Evolutionary conservation across 1,284 basidiomycete genomes (phyloP).

Genomic region (Schizophyllum commune): DNA sequence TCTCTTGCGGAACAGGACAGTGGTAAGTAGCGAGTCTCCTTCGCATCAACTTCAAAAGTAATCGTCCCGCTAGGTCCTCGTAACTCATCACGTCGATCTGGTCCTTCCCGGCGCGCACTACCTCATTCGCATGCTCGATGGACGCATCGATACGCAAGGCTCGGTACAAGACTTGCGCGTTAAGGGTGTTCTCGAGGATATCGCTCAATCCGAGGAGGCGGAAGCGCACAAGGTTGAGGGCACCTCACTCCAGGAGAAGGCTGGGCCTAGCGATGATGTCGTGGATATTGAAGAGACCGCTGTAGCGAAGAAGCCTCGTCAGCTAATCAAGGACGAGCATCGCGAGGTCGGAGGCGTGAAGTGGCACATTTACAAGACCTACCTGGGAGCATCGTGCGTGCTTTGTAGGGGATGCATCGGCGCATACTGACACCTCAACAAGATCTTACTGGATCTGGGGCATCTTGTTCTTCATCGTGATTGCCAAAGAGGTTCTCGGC

Average conservation of each 20-base stretch:
- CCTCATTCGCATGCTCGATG: conserved; percentile 13
- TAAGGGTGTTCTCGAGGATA: conserved; percentile 48
- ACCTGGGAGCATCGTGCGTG: conserved; percentile 54
- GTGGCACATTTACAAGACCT: conserved; percentile 73
- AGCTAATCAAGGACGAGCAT: conserved; percentile 65
- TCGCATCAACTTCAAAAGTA: background rate
- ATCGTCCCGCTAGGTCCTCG: conserved; percentile 1
- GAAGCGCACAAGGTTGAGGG: conserved; percentile 19
- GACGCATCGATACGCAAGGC: conserved; percentile 12
- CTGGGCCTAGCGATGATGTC: background rate
- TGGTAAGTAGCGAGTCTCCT: conserved; percentile 1
- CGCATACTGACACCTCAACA: conserved; percentile 1
- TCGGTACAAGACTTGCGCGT: conserved; percentile 10
- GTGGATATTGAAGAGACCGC: background rate
- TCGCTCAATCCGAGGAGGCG: conserved; percentile 38
- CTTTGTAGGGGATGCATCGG: background rate
- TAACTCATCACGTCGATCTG: conserved; percentile 14
- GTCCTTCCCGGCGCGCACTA: conserved; percentile 12
- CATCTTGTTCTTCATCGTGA: conserved; percentile 38
- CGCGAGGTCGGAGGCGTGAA: conserved; percentile 71
- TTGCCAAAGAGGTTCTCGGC: conserved; percentile 42
- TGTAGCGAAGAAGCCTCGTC: conserved; percentile 45
- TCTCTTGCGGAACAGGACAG: conserved; percentile 10
- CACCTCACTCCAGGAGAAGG: conserved; percentile 15
- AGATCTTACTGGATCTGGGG: conserved; percentile 63